Conservation (phyloP, 1,284 basidiomycete species). For the Butyriboletus appendiculatus region DNA sequence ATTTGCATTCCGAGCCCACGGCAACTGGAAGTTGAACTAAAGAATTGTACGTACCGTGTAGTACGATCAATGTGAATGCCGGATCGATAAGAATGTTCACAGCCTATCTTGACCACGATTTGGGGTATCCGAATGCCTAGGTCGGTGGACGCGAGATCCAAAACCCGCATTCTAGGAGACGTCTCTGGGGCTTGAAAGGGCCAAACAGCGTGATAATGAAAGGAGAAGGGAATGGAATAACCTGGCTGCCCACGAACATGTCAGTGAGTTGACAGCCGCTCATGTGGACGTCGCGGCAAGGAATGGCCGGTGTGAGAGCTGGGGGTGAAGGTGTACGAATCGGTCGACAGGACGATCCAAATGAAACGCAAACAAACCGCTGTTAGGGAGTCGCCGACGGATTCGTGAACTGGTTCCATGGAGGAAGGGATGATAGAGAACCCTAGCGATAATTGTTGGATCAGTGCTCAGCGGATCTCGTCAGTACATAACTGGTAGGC, state of each 20-base stretch:
- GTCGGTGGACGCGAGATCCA: neutral
- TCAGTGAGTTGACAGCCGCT: neutral
- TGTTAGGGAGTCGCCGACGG: constrained; percentile 28
- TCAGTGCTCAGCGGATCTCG: constrained; percentile 18
- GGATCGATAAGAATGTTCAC: constrained; percentile 16
- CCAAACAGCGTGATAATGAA: neutral
- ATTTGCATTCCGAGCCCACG: constrained; percentile 11
- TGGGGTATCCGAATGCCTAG: neutral
- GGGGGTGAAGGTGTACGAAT: constrained; percentile 1
- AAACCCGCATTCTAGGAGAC: neutral
- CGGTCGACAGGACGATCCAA: constrained; percentile 30
- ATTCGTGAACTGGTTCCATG: constrained; percentile 23
- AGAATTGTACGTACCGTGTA: constrained; percentile 11
- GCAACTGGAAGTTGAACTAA: neutral
- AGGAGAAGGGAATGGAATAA: neutral
- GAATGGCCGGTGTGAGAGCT: constrained; percentile 28
- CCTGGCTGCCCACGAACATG: neutral
- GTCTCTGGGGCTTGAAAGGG: neutral
- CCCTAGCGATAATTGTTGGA: constrained; percentile 10
- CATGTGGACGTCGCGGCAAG: constrained; percentile 18
- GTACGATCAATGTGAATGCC: neutral
- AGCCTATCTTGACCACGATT: constrained; percentile 7
- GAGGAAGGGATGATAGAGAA: constrained; percentile 10
- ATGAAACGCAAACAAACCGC: constrained; percentile 35
- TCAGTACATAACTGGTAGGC: constrained; percentile 7